phyloP scores from a whole-genome alignment of 176 grass and related monocot species.

The Ensete ventricosum region DNA sequence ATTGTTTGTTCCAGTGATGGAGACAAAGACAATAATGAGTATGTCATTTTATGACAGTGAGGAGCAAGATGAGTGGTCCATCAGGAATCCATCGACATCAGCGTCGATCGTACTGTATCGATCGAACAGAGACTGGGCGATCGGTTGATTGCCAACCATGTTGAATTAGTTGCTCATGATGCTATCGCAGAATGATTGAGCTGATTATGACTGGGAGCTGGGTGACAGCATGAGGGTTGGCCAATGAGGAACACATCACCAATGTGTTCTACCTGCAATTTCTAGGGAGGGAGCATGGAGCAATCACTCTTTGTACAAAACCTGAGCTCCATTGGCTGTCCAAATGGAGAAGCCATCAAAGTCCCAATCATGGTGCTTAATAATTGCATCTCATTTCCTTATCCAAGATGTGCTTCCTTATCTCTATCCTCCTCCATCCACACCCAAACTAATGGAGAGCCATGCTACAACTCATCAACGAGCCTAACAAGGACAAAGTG shows the following conservation, averaged over 20 bases:
- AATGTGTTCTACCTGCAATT: neutral
- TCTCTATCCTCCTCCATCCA: constrained; percentile 21
- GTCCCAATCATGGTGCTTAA: constrained; percentile 35
- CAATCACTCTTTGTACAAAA: neutral
- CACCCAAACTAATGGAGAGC: constrained; percentile 17
- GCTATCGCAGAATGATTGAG: neutral
- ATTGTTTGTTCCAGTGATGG: neutral
- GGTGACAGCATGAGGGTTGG: neutral
- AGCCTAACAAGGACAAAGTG: neutral
- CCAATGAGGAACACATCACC: neutral
- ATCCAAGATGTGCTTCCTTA: neutral
- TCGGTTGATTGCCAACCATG: no score
- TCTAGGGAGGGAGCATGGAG: neutral
- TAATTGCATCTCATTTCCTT: constrained; percentile 25
- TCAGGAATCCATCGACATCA: neutral
- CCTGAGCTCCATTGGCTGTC: neutral
- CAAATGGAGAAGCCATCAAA: neutral
- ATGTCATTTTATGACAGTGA: neutral
- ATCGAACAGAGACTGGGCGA: neutral
- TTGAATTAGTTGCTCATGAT: neutral
- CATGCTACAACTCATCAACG: neutral
- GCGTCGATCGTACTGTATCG: neutral
- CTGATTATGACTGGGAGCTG: neutral
- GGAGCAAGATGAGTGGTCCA: neutral
- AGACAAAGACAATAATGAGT: neutral